These are phyloP conservation scores for Globisporangium emineosum DNA, from an alignment of 352 stramenopile species.

Conservation along the genomic window DNA sequence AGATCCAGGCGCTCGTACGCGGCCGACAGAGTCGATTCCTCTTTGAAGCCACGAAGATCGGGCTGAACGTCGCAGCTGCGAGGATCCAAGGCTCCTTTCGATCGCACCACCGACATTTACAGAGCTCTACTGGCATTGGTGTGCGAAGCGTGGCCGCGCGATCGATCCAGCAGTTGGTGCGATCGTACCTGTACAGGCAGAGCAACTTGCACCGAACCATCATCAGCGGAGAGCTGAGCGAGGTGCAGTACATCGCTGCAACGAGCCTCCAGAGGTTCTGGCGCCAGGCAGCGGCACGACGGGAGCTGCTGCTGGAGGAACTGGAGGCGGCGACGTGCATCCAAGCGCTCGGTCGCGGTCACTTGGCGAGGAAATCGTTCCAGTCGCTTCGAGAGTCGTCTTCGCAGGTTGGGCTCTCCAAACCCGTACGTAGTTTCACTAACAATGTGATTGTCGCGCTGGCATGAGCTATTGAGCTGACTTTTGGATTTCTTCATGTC, in stretches of 20 bases:
- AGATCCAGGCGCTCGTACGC: conserved; percentile 66
- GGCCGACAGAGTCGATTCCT: conserved; percentile 55
- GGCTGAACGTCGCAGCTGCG: conserved; percentile 34
- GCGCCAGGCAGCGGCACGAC: conserved; percentile 19
- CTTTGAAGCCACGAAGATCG: conserved; percentile 39
- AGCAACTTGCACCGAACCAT: conserved; percentile 23
- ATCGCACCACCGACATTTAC: conserved; percentile 14
- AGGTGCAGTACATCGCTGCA: conserved; percentile 57
- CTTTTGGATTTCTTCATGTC: background rate
- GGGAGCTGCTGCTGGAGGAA: conserved; percentile 30
- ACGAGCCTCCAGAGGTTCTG: conserved; percentile 51
- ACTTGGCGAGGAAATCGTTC: conserved; percentile 48
- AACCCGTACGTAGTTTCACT: conserved; percentile 13
- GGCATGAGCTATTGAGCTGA: background rate
- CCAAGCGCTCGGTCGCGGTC: conserved; percentile 56
- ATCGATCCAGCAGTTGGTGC: conserved; percentile 46
- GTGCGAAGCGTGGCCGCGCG: conserved; percentile 50
- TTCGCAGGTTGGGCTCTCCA: conserved; percentile 16
- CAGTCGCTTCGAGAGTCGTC: conserved; percentile 36
- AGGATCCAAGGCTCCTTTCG: conserved; percentile 53
- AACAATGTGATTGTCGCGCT: background rate
- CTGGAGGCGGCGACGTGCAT: conserved; percentile 69
- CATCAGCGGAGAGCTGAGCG: conserved; percentile 29
- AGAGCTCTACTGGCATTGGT: conserved; percentile 20
- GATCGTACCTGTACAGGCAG: conserved; percentile 22